phyloP scores from a whole-genome alignment of 169 alveolate genomes.

The Plasmodium gonderi region DNA sequence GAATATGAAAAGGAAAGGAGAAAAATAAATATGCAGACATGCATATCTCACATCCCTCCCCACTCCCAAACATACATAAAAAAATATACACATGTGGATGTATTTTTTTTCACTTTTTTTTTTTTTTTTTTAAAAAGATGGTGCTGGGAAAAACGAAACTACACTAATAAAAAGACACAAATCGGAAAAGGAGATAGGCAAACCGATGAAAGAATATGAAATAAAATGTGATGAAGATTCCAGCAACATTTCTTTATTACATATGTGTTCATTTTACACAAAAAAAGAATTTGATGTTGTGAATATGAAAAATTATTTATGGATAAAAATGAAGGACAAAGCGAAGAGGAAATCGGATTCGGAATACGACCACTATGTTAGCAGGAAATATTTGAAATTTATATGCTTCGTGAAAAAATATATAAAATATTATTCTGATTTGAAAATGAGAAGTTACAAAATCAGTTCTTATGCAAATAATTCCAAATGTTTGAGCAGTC shows the following conservation, averaged over 20 bases:
- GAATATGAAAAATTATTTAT: slow-evolving; percentile 15
- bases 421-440: slow-evolving; percentile 28
- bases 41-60: neutral
- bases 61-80: neutral
- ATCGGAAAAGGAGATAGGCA: neutral
- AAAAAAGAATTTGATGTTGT: slow-evolving; percentile 10
- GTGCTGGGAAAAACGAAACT: neutral
- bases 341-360: slow-evolving; percentile 27
- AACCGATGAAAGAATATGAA: neutral
- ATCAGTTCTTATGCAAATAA: neutral
- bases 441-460: slow-evolving; percentile 14
- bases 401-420: slow-evolving; percentile 39
- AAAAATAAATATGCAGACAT: neutral
- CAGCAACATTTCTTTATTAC: neutral
- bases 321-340: slow-evolving; percentile 28
- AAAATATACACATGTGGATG: neutral
- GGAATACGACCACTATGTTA: slow-evolving; percentile 23
- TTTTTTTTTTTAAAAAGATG: too few relatives aligned
- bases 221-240: slow-evolving; percentile 15
- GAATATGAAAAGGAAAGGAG: neutral
- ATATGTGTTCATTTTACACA: neutral
- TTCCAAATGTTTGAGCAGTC: neutral
- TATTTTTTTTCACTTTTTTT: neutral
- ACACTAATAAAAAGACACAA: neutral
- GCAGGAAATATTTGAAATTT: slow-evolving; percentile 1